Conservation (phyloP, 1,284 basidiomycete genomes). For the Trichosporon inkin region DNA sequence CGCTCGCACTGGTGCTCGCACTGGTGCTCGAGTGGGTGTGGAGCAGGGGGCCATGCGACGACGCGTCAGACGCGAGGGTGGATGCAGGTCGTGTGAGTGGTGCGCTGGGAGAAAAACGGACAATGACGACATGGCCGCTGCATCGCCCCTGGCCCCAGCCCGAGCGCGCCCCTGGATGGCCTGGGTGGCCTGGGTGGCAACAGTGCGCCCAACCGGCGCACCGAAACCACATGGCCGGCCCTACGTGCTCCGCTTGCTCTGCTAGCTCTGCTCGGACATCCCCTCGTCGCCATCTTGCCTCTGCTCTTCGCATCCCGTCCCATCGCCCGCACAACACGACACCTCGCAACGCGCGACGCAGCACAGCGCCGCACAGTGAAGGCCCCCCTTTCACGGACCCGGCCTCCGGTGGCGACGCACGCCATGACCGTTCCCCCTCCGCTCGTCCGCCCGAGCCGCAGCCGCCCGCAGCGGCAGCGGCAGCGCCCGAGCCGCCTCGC, state of each 20-base stretch:
- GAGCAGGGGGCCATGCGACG: too few relatives aligned
- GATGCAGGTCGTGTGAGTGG: constrained; percentile 2
- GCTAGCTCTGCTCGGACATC: neutral
- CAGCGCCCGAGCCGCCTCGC: neutral
- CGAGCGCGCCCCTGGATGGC: neutral
- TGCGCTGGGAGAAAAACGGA: neutral
- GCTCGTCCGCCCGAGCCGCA: too few relatives aligned
- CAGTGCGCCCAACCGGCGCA: neutral
- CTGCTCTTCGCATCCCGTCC: too few relatives aligned
- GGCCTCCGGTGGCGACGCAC: neutral
- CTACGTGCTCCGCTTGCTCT: neutral
- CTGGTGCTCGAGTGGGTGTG: too few relatives aligned
- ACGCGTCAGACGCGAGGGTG: neutral
- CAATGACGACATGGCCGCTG: neutral
- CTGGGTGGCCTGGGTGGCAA: neutral
- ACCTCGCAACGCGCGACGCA: too few relatives aligned
- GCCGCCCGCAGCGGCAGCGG: neutral
- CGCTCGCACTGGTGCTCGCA: too few relatives aligned
- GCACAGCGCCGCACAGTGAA: too few relatives aligned
- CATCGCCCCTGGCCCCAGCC: neutral
- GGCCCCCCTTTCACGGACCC: too few relatives aligned
- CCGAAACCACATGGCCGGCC: neutral
- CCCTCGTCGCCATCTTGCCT: neutral
- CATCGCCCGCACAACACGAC: too few relatives aligned
- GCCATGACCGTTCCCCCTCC: neutral